Evolutionary conservation across 345 rosid genomes (phyloP).

Genomic region (Iberis pinnata): DNA sequence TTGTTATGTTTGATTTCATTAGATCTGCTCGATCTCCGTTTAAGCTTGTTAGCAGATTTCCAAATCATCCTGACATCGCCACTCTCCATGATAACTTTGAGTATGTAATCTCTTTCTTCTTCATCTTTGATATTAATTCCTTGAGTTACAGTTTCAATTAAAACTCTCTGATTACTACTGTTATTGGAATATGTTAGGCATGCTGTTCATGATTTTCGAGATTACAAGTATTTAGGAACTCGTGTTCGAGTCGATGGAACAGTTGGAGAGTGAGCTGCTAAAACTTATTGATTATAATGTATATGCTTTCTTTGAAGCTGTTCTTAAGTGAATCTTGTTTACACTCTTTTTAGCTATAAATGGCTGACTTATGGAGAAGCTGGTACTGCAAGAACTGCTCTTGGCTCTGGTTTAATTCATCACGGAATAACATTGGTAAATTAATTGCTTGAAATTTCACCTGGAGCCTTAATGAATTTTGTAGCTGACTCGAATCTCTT

Average conservation of each 20-base stretch:
- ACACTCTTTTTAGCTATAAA: conserved; percentile 49
- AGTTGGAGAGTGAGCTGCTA: conserved; percentile 76
- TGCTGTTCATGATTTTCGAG: conserved; percentile 62
- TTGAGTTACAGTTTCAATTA: too few species aligned
- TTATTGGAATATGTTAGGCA: conserved; percentile 37
- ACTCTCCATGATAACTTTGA: conserved; percentile 91
- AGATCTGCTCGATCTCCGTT: conserved; percentile 83
- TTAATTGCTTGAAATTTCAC: too few species aligned
- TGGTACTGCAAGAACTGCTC: conserved; percentile 70
- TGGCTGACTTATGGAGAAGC: conserved; percentile 98
- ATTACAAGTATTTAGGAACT: conserved; percentile 82
- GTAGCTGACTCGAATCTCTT: not conserved
- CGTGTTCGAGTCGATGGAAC: conserved; percentile 84
- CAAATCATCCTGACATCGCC: conserved; percentile 76
- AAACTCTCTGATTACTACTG: conserved; percentile 1
- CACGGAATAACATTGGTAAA: conserved; percentile 70
- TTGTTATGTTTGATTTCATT: conserved; percentile 5
- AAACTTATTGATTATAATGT: not conserved
- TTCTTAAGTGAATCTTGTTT: not conserved
- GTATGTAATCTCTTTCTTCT: conserved; percentile 34
- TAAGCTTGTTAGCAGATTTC: conserved; percentile 66
- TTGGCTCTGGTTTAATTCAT: conserved; percentile 75
- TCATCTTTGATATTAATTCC: conserved; percentile 7
- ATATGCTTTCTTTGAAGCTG: not conserved
- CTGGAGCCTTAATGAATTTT: not conserved